Evolutionary conservation across 495 filamentous ascomycete genomes (phyloP).

Genomic region (Penicillium pancosmium): DNA sequence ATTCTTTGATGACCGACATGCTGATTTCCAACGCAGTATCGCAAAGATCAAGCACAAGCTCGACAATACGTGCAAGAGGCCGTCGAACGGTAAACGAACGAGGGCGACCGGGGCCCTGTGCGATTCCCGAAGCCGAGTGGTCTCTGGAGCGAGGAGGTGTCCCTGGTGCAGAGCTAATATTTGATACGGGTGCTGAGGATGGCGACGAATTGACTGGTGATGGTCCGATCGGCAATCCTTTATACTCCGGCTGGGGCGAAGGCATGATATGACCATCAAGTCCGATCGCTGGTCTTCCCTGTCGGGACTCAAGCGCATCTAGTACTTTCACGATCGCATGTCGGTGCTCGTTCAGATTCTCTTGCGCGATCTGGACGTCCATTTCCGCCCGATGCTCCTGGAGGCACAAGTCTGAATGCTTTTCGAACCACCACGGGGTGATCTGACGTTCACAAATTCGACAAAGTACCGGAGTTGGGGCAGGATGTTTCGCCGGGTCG

Average conservation of each 20-base stretch:
- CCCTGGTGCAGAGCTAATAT: conserved; percentile 69
- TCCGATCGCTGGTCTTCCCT: conserved; percentile 62
- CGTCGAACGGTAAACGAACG: conserved; percentile 86
- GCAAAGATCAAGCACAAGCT: conserved; percentile 90
- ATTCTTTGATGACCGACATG: conserved; percentile 86
- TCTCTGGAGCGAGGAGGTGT: conserved; percentile 77
- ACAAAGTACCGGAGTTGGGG: conserved; percentile 86
- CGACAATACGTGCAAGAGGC: conserved; percentile 88
- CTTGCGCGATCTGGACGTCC: conserved; percentile 94
- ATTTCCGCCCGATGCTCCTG: conserved; percentile 96
- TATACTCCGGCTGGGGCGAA: conserved; percentile 78
- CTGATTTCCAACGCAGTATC: conserved; percentile 96
- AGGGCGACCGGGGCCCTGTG: conserved; percentile 72
- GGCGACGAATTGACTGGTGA: conserved; percentile 50
- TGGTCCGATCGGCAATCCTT: conserved; percentile 84
- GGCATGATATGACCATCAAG: conserved; percentile 55
- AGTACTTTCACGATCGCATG: conserved; percentile 95
- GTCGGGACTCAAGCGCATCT: conserved; percentile 84
- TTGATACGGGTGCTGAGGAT: conserved; percentile 63
- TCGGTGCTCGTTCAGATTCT: conserved; percentile 89
- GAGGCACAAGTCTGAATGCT: conserved; percentile 93
- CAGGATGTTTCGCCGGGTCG: conserved; percentile 82
- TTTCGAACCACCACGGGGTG: conserved; percentile 99
- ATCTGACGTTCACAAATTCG: conserved; percentile 98
- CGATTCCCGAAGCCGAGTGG: conserved; percentile 69